Conservation (phyloP, 202 grass and related monocot species). For the Alloteropsis angusta region DNA sequence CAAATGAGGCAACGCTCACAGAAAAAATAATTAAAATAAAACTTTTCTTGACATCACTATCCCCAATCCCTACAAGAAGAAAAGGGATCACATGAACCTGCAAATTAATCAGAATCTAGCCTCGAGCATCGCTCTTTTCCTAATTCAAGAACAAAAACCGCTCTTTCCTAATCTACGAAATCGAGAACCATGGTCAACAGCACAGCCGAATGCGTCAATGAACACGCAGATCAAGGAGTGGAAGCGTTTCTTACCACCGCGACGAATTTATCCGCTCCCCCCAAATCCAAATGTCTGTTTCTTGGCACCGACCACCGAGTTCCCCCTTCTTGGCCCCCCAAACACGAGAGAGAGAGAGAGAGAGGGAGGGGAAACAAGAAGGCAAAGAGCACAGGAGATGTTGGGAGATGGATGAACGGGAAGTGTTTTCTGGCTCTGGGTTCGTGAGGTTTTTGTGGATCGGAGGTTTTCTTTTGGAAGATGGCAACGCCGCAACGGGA, state of each 20-base stretch:
- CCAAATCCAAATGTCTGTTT: background rate
- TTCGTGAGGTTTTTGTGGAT: background rate
- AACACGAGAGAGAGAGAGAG: constrained; percentile 1
- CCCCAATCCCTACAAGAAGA: too few species aligned
- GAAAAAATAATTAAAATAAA: background rate
- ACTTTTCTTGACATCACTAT: background rate
- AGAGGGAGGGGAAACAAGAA: background rate
- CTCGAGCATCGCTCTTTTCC: too few species aligned
- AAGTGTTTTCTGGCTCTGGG: background rate
- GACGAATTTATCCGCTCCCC: background rate
- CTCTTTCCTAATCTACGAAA: background rate
- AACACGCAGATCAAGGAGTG: background rate
- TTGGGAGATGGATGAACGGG: background rate
- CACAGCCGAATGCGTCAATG: background rate
- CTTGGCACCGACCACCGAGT: too few species aligned
- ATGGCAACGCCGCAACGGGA: background rate
- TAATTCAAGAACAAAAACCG: too few species aligned
- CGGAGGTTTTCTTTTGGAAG: background rate
- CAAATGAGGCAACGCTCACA: background rate
- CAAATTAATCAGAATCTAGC: too few species aligned
- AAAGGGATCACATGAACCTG: too few species aligned
- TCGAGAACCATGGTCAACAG: background rate
- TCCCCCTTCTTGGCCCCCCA: too few species aligned
- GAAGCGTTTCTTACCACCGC: background rate
- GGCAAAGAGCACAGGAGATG: background rate